Conservation (phyloP, 2,329 filamentous ascomycete species). For the Fusarium solani-melongenae region DNA sequence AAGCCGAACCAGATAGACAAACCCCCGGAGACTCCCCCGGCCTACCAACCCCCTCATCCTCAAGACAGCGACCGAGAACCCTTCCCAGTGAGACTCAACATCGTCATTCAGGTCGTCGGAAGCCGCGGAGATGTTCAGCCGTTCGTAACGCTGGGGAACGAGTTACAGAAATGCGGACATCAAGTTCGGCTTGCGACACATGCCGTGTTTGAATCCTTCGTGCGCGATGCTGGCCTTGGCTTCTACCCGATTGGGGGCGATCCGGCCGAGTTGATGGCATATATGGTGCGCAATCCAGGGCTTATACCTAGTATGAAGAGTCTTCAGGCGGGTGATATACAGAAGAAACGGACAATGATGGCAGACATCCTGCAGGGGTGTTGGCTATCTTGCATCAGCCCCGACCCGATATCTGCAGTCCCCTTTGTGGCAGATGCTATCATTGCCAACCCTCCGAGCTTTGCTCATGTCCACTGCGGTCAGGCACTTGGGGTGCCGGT, state of each 20-base stretch:
- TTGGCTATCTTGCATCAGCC: conserved; percentile 42
- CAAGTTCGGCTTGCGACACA: conserved; percentile 79
- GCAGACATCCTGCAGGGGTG: conserved; percentile 44
- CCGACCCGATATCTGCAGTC: conserved; percentile 1
- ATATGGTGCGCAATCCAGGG: conserved; percentile 46
- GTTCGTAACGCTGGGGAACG: conserved; percentile 77
- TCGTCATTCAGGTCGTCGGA: conserved; percentile 84
- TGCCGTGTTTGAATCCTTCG: conserved; percentile 59
- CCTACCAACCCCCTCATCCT: neutral
- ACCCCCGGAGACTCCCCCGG: neutral
- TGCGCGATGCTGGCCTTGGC: conserved; percentile 59
- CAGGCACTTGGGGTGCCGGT: conserved; percentile 16
- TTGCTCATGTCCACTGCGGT: conserved; percentile 21
- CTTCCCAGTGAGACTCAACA: conserved; percentile 57
- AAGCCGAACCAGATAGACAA: neutral
- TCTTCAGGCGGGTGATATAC: conserved; percentile 42
- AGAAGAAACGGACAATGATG: conserved; percentile 41
- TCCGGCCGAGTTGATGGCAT: conserved; percentile 45
- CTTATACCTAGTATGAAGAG: conserved; percentile 43
- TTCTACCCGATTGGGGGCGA: conserved; percentile 66
- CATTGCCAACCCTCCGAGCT: conserved; percentile 45
- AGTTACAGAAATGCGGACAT: conserved; percentile 73
- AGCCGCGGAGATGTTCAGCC: conserved; percentile 57
- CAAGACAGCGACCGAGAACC: neutral
- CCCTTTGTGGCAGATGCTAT: conserved; percentile 62